Conservation (phyloP, 768 basidiomycete species). For the Gelatoporia subvermispora region DNA sequence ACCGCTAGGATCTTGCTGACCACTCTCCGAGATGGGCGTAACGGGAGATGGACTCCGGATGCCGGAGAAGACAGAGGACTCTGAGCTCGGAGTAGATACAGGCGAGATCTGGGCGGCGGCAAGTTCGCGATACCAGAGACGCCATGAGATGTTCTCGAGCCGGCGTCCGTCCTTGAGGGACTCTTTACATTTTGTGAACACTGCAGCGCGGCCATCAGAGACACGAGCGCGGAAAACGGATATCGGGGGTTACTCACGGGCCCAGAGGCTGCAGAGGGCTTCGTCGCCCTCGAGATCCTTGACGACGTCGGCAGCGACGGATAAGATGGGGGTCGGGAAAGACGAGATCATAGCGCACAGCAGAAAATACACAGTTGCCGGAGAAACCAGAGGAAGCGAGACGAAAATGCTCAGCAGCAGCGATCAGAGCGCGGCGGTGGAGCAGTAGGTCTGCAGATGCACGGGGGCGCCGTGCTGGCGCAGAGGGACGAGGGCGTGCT, state of each 20-base stretch:
- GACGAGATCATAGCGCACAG: conserved; percentile 37
- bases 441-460: conserved; percentile 2
- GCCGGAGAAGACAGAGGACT: conserved; percentile 20
- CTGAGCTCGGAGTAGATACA: conserved; percentile 25
- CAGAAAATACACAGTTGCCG: conserved; percentile 8
- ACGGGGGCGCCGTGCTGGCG: neutral
- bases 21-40: conserved; percentile 24
- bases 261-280: conserved; percentile 64
- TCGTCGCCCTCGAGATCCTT: conserved; percentile 65
- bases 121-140: conserved; percentile 73
- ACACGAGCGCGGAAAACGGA: neutral
- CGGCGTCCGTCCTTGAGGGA: conserved; percentile 74
- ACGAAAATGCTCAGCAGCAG: conserved; percentile 5
- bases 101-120: conserved; percentile 29
- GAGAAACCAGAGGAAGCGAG: conserved; percentile 5
- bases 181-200: conserved; percentile 81
- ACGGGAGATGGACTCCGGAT: conserved; percentile 24
- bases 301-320: conserved; percentile 61
- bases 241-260: conserved; percentile 38
- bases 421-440: conserved; percentile 4
- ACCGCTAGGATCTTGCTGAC: conserved; percentile 16
- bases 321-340: conserved; percentile 63
- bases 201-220: conserved; percentile 31
- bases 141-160: conserved; percentile 86
- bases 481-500: too few species aligned